Conservation (phyloP, 495 filamentous ascomycete species). For the Darksidea phi region DNA sequence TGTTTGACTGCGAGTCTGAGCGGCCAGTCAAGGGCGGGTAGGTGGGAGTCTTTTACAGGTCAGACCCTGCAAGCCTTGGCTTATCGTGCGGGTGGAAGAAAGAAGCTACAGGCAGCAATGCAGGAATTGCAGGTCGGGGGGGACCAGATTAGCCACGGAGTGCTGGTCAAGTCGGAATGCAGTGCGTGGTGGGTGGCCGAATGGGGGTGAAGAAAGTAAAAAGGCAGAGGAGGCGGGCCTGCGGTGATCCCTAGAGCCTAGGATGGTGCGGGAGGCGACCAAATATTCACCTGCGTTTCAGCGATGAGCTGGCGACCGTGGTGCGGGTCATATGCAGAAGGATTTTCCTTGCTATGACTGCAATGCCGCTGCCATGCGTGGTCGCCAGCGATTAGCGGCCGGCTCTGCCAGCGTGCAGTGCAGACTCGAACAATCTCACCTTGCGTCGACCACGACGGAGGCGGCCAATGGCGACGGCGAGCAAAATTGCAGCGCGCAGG, state of each 20-base stretch:
- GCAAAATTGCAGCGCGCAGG: constrained; percentile 31
- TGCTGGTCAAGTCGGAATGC: constrained; percentile 29
- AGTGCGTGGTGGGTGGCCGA: constrained; percentile 30
- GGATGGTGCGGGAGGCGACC: constrained; percentile 24
- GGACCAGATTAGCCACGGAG: constrained; percentile 37
- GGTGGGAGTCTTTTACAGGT: constrained; percentile 34
- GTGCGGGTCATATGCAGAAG: constrained; percentile 35
- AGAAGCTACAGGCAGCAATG: constrained; percentile 37
- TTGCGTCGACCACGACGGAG: constrained; percentile 24
- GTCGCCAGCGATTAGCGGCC: constrained; percentile 36
- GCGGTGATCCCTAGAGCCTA: constrained; percentile 30
- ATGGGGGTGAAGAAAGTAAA: constrained; percentile 24
- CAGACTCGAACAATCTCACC: constrained; percentile 37
- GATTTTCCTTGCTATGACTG: constrained; percentile 33
- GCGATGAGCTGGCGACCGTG: constrained; percentile 33
- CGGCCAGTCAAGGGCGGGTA: constrained; percentile 32
- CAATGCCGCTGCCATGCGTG: constrained; percentile 32
- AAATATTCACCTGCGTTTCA: constrained; percentile 38
- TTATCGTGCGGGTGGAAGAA: constrained; percentile 34
- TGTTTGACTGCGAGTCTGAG: constrained; percentile 28
- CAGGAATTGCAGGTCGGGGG: constrained; percentile 35
- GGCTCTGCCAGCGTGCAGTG: constrained; percentile 32
- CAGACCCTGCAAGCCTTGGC: constrained; percentile 37
- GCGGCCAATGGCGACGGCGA: constrained; percentile 30
- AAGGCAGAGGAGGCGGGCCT: constrained; percentile 21